Conservation (phyloP, 805 yeast species). For the Hyphopichia homilentoma region DNA sequence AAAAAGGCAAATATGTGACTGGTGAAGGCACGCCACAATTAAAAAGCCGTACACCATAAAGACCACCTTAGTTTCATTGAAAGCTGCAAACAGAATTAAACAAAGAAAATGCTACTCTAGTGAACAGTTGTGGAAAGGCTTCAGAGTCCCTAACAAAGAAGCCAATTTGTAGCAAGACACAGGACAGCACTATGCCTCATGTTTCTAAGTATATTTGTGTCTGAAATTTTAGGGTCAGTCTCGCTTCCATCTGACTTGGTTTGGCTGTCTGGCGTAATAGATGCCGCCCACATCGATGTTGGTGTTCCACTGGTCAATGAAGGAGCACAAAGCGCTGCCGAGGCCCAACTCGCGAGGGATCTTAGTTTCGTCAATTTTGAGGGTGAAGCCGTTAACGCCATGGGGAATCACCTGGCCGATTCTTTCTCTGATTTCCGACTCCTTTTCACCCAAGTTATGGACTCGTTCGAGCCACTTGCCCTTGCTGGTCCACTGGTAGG, state of each 20-base stretch:
- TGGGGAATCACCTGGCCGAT: slow-evolving; percentile 57
- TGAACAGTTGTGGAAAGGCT: too few species aligned
- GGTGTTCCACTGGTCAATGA: slow-evolving; percentile 68
- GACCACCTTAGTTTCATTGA: too few species aligned
- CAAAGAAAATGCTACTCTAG: too few species aligned
- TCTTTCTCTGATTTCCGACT: slow-evolving; percentile 59
- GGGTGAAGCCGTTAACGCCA: slow-evolving; percentile 51
- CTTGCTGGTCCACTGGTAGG: slow-evolving; percentile 63
- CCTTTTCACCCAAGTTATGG: slow-evolving; percentile 58
- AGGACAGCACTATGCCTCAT: too few species aligned
- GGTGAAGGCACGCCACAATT: too few species aligned
- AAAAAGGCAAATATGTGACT: too few species aligned
- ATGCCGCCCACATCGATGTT: slow-evolving; percentile 61
- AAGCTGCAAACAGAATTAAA: too few species aligned
- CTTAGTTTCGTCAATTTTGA: slow-evolving; percentile 50
- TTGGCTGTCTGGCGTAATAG: slow-evolving; percentile 49
- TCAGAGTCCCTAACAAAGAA: too few species aligned
- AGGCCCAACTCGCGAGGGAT: slow-evolving; percentile 58
- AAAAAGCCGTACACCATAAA: too few species aligned
- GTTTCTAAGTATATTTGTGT: too few species aligned
- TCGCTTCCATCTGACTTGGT: slow-evolving; percentile 54
- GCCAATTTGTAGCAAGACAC: too few species aligned
- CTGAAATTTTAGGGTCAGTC: slow-evolving; percentile 24
- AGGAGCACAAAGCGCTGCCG: slow-evolving; percentile 56
- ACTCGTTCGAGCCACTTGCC: slow-evolving; percentile 59